Base-by-base conservation (phyloP, 768 basidiomycete species). In the Boletales sp. region DNA sequence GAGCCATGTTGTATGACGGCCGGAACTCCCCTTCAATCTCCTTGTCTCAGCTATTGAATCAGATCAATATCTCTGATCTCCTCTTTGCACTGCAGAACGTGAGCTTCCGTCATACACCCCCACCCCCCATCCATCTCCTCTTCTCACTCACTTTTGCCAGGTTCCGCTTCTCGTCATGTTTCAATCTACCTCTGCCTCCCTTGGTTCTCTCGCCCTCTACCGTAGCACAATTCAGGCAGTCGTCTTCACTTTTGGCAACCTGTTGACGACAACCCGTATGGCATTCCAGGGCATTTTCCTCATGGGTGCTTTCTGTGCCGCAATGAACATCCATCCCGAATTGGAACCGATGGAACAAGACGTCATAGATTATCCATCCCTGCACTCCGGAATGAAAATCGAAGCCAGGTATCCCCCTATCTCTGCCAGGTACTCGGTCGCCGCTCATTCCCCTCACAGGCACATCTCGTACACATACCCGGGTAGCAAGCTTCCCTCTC, bases 281-380 rank as follows among this genome's bases (percentile, higher is more conserved):
- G 82, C 83, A n/a, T 91, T 86, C 59, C 90, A 94, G 66, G 81
- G 83, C 30, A 77, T 93, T 43, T 94, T 94, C 70, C 73, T 90
- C 51, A 86, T 93, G 82, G 86, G 85, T 42, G 90, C 91, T 8
- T 94, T 91, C 62, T 83, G 81, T 59, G 88, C 88, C 40, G 84
- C 86, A 42, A 83, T 82, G 74, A 76, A 79, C 55, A 69, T 91
- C 53, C 79, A 81, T 55, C 87, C 87, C 24, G 76, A 76, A 55
- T 65, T 92, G 35, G 80, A 85, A 53, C 88, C 88, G 30, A 69
- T 68, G 45, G 70, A 78, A 24, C 78, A 82, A 43, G 76, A 82
- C 42, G 60, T 64, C 21, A 69, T 77, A 36, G 68, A 63, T 29
- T 90, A 84, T 63, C 68, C 66, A 43, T 68, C 73, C 36, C 56